A percentile compares a stretch with the other conserved stretches of the same genome.
These are phyloP conservation scores for Agroathelia rolfsii DNA, from an alignment of 1,284 basidiomycete genomes.

Conservation along the genomic window DNA sequence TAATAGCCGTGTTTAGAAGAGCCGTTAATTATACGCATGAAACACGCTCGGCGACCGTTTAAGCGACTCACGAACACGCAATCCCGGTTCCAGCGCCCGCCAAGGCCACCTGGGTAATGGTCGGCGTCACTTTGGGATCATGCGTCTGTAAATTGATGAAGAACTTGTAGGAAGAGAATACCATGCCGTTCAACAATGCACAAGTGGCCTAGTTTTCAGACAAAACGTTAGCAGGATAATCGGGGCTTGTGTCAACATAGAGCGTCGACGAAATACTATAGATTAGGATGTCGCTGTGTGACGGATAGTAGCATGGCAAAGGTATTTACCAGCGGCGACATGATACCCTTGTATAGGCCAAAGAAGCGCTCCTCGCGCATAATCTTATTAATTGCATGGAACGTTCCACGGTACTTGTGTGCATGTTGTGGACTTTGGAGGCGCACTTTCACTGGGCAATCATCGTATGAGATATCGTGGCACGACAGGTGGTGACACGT, in stretches of 20 bases:
- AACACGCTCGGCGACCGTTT: slow-evolving; percentile 2
- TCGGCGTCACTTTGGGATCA: slow-evolving; percentile 35
- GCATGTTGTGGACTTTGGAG: slow-evolving; percentile 55
- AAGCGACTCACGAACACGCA: slow-evolving; percentile 54
- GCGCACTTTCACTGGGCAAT: slow-evolving; percentile 58
- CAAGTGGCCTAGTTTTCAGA: slow-evolving; percentile 40
- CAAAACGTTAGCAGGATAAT: slow-evolving; percentile 3
- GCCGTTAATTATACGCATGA: slow-evolving; percentile 5
- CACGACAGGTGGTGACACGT: slow-evolving; percentile 13
- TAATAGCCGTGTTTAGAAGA: slow-evolving; percentile 23
- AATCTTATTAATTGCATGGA: slow-evolving; percentile 55
- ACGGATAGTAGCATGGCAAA: neutral
- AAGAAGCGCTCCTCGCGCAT: slow-evolving; percentile 52
- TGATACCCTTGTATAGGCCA: slow-evolving; percentile 65
- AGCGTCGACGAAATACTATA: neutral
- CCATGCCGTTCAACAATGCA: slow-evolving; percentile 64
- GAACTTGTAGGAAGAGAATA: slow-evolving; percentile 69
- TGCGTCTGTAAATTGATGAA: slow-evolving; percentile 52
- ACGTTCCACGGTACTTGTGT: slow-evolving; percentile 46
- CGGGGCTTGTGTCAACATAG: slow-evolving; percentile 1
- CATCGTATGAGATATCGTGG: neutral
- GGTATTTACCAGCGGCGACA: slow-evolving; percentile 53
- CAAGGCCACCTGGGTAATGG: slow-evolving; percentile 58
- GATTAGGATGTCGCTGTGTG: neutral
- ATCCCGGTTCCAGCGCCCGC: slow-evolving; percentile 75